Evolutionary conservation across 1,284 basidiomycete genomes (phyloP), one percentile per base, ranked within the genome.

Genomic region (Flammula alnicola): DNA sequence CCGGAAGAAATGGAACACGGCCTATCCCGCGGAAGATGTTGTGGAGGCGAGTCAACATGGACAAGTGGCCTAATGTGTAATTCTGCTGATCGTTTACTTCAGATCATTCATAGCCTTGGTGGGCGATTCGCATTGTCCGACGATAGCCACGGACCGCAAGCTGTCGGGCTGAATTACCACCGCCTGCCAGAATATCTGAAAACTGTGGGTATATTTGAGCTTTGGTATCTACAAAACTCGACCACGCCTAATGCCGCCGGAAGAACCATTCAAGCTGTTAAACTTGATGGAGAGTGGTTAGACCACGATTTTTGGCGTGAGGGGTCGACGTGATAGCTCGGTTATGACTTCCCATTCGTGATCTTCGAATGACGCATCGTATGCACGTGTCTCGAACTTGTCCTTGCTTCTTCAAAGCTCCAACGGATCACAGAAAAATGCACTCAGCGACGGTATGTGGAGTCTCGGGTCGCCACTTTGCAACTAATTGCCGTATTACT

Each of bases 121-220:
- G 96, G 96, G 0, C 80, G 84, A 17, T 79, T 98, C 51, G 84
- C 89, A 16, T 77, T 98, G 14, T 98, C 95, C 2, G 96, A 99
- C 67, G 96, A 99, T 69, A 96, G 95, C 49, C 96, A 99, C 63
- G 94, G 94, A 0, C 88, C 93, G 1, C 80, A 85, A 30, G n/a
- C n/a, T n/a, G n/a, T n/a, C n/a, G n/a, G n/a, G n/a, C n/a, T n/a
- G n/a, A n/a, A n/a, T n/a, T n/a, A n/a, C n/a, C n/a, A n/a, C n/a
- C n/a, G n/a, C n/a, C n/a, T n/a, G n/a, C n/a, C n/a, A n/a, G n/a
- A n/a, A n/a, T n/a, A n/a, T n/a, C n/a, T n/a, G n/a, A n/a, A n/a
- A n/a, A n/a, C n/a, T n/a, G n/a, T n/a, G n/a, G n/a, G n/a, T n/a
- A n/a, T n/a, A n/a, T n/a, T n/a, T n/a, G n/a, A n/a, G n/a, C n/a